Base-by-base conservation (phyloP, 2,329 filamentous ascomycete genomes). In the Trichoderma sp. region DNA sequence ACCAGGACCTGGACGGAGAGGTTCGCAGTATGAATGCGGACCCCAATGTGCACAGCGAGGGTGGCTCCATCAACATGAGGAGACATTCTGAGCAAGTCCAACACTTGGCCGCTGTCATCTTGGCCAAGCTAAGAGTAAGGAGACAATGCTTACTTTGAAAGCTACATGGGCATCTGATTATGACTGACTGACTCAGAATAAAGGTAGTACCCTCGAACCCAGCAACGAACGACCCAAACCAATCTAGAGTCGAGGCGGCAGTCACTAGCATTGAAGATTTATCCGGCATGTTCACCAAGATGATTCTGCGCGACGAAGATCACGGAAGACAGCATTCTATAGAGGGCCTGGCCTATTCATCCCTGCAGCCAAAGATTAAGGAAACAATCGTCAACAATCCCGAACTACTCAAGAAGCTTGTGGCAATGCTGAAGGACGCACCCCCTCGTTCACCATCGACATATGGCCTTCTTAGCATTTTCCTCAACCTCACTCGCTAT, bases 341-440 rank as follows among this genome's bases (percentile, higher is more conserved):
- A 66, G 96, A 99, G 80, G 96, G 95, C 6, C 83, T 99, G 70
- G 96, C 95, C 16, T 98, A 97, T 78, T 90, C 94, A 5, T 97
- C 95, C 11, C 85, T 98, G 46, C 93, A 93, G 74, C 89, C 95
- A 6, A 89, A 88, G 69, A 88, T 97, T 69, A 97, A 97, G 78
- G 93, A 98, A 77, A 87, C 89, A 59, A 84, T 98, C 11, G 88
- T 89, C 14, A 85, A 85, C 59, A 91, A 97, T 76, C 77, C 83
- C 4, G 79, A 82, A 8, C 89, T 98, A 59, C 80, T 98, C 34
- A 87, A 88, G 72, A 87, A 85, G 64, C 83, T 98, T 5, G 85
- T 96, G 64, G 83, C 87, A 68, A 85, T 86, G 1, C 83, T 95
- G 64, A 79, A 82, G 28, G 82, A 86, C 16, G 84, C 89, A 8